These are phyloP conservation scores for Mucor circinelloides DNA, from an alignment of 371 early-diverging fungal species.

Conservation along the genomic window DNA sequence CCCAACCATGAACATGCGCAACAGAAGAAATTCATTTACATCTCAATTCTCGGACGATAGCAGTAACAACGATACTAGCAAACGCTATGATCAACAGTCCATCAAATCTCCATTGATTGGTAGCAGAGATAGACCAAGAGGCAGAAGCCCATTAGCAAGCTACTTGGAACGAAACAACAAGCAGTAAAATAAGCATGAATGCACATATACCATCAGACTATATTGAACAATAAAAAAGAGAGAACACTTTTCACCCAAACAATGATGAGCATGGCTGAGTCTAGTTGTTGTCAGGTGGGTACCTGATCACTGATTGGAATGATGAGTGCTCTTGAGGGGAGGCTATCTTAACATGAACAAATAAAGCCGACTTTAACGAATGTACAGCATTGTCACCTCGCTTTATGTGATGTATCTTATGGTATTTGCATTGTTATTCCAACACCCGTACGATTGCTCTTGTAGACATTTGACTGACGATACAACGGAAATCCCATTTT, in stretches of 20 bases:
- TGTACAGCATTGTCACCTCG: too few relatives aligned
- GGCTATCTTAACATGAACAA: too few relatives aligned
- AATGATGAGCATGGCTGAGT: neutral
- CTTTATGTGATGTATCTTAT: too few relatives aligned
- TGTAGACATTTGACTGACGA: neutral
- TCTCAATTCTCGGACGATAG: constrained; percentile 12
- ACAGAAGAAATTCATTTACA: constrained; percentile 6
- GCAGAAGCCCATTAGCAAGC: constrained; percentile 18
- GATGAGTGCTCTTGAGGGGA: neutral
- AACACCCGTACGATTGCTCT: too few relatives aligned
- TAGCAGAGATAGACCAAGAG: constrained; percentile 20
- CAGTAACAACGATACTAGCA: neutral
- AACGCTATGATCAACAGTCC: constrained; percentile 5
- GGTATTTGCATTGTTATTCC: too few relatives aligned
- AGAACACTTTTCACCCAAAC: neutral
- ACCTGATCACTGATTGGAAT: neutral
- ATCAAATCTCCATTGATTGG: constrained; percentile 23
- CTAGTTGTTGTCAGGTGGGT: neutral
- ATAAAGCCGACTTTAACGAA: too few relatives aligned
- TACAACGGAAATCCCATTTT: neutral
- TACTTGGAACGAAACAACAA: constrained; percentile 17
- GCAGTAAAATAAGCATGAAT: neutral
- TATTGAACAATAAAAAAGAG: neutral
- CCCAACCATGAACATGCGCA: constrained; percentile 8
- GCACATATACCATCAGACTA: neutral